Percentiles rank a stretch among this genome's conserved stretches.
Conservation (phyloP, 495 filamentous ascomycete species). For the Talaromyces thailandensis region DNA sequence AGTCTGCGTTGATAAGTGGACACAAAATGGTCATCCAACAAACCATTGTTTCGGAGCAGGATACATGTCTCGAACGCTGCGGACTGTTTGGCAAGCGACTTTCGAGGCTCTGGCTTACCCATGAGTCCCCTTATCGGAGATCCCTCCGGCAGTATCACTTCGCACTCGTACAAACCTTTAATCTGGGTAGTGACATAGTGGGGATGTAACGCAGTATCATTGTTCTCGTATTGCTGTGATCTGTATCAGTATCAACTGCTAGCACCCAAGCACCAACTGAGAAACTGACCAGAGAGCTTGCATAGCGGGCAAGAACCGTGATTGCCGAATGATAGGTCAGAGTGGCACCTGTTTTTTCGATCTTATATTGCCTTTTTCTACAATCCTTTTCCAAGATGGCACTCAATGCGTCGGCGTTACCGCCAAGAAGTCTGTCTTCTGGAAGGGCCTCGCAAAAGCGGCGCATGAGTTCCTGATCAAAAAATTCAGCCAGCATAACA, state of each 20-base stretch:
- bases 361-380: slow-evolving; percentile 46
- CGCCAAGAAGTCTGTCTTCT: slow-evolving; percentile 61
- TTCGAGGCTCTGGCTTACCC: slow-evolving; percentile 53
- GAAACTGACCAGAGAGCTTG: slow-evolving; percentile 42
- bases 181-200: slow-evolving; percentile 52
- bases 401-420: slow-evolving; percentile 49
- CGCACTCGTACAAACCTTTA: slow-evolving; percentile 61
- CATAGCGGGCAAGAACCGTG: slow-evolving; percentile 55
- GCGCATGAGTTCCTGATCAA: slow-evolving; percentile 44
- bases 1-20: slow-evolving; percentile 65
- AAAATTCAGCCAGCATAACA: slow-evolving; percentile 4
- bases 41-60: slow-evolving; percentile 51
- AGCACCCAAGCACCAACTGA: slow-evolving; percentile 1
- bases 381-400: slow-evolving; percentile 45
- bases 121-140: slow-evolving; percentile 61
- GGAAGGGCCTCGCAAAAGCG: slow-evolving; percentile 69
- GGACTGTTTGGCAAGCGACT: slow-evolving; percentile 75
- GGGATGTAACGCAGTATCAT: slow-evolving; percentile 43
- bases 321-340: slow-evolving; percentile 71
- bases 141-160: slow-evolving; percentile 69
- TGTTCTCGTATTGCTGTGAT: slow-evolving; percentile 44
- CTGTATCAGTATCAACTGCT: slow-evolving; percentile 4
- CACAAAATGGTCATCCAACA: slow-evolving; percentile 64
- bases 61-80: slow-evolving; percentile 85
- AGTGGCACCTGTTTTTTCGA: slow-evolving; percentile 64